Base-by-base conservation (phyloP, 176 grass and related monocot species). In the Olyra latifolia region DNA sequence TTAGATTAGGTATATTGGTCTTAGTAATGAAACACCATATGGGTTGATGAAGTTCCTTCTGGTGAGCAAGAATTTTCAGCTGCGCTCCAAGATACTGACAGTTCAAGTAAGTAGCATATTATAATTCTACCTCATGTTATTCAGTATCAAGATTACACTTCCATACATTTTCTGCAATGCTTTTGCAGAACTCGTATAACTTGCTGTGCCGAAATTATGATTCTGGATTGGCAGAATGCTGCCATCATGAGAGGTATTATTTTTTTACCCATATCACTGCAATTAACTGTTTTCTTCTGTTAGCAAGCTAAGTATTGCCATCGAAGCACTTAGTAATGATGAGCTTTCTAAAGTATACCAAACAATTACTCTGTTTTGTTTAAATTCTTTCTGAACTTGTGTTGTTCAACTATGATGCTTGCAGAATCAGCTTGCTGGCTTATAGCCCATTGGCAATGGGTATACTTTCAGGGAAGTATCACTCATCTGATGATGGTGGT, bases 381-480 rank as follows among this genome's bases (percentile, higher is more conserved):
- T 15, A 10, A 46, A 23, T 8, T 54, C 1, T 66, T 81, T 61
- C 54, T 32, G 30, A 84, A 48, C 2, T 73, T 55, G 19, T 1
- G 13, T 62, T 57, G 38, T 66, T 55, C 47, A 49, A 88, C 52
- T 78, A 17, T 62, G 27, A 50, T 5, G 63, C 78, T 72, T 87
- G 48, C 79, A 95, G 95, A 82, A 85, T 93, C 62, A 89, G 70
- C 66, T 81, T 98, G 78, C 81, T 98, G 75, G 90, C 92, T 65
- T 98, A 98, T 62, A 98, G 95, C 43, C 95, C 95, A 60, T 93
- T 98, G 88, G 92, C 95, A 52, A 98, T 98, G 92, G 95, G 92
- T 59, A 88, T 98, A 89, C 92, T 94, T 81, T 94, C 92, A 52
- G 92, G 92, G 57, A 98, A 98, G 79, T 98, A 98, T 53, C 87